Evolutionary conservation across 2,329 filamentous ascomycete species (phyloP).

Genomic region (Paracorniculantispora psalliotae): DNA sequence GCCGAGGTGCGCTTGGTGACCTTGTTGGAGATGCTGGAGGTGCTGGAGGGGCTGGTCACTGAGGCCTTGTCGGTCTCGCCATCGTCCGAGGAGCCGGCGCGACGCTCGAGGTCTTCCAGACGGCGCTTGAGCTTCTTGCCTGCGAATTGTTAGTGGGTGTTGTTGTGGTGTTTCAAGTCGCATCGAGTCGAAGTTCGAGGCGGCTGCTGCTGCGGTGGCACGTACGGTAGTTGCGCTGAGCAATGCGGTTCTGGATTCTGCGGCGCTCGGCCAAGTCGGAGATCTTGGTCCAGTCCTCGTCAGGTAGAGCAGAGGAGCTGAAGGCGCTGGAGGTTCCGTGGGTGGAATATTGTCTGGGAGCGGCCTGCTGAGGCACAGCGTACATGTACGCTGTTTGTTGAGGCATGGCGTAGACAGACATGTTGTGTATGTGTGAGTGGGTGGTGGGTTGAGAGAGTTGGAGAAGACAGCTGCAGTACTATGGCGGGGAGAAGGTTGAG

Average conservation of each 20-base stretch:
- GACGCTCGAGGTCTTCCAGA: slow-evolving; percentile 77
- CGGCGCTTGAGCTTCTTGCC: slow-evolving; percentile 92
- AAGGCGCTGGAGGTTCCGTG: slow-evolving; percentile 90
- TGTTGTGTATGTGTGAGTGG: slow-evolving; percentile 4
- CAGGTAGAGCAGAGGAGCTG: slow-evolving; percentile 87
- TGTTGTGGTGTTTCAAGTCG: background rate
- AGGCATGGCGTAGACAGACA: slow-evolving; percentile 15
- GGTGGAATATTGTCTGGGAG: slow-evolving; percentile 61
- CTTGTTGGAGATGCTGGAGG: slow-evolving; percentile 23
- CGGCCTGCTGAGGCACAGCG: slow-evolving; percentile 38
- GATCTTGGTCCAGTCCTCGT: slow-evolving; percentile 99
- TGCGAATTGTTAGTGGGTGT: slow-evolving; percentile 30
- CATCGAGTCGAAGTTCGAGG: background rate
- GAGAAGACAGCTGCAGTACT: background rate
- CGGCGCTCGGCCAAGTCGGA: slow-evolving; percentile 91
- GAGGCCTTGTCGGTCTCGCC: slow-evolving; percentile 37
- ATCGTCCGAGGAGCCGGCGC: slow-evolving; percentile 55
- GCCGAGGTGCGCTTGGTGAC: slow-evolving; percentile 28
- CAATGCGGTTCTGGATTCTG: slow-evolving; percentile 95
- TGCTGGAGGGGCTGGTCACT: slow-evolving; percentile 24
- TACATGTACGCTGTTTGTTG: slow-evolving; percentile 31
- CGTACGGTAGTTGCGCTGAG: slow-evolving; percentile 93
- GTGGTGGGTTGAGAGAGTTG: background rate
- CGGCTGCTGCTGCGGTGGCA: slow-evolving; percentile 19
- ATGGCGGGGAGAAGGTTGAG: background rate